phyloP scores from a whole-genome alignment of 2,329 filamentous ascomycete species.

The Talaromyces sp. region DNA sequence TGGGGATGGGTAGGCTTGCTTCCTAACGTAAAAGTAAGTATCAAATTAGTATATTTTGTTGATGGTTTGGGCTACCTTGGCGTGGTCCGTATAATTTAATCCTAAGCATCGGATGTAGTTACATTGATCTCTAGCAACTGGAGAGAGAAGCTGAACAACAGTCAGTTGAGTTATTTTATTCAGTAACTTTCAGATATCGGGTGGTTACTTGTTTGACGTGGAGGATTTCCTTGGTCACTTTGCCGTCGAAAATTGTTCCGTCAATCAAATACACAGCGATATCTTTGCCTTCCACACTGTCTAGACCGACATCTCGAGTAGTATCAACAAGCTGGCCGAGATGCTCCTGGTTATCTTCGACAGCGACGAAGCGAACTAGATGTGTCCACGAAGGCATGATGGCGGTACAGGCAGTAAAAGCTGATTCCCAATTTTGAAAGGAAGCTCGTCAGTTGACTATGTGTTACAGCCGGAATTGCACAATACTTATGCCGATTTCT shows the following conservation, averaged over 20 bases:
- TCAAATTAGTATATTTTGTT: neutral
- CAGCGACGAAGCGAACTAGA: slow-evolving; percentile 31
- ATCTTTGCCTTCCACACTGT: slow-evolving; percentile 21
- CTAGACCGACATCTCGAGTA: slow-evolving; percentile 27
- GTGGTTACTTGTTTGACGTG: slow-evolving; percentile 22
- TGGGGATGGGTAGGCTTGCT: slow-evolving; percentile 26
- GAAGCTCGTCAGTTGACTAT: too few relatives aligned
- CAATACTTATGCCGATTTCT: neutral
- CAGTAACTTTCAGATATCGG: too few relatives aligned
- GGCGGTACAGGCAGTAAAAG: neutral
- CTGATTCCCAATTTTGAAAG: too few relatives aligned
- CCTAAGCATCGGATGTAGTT: slow-evolving; percentile 32
- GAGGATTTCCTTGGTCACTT: slow-evolving; percentile 25
- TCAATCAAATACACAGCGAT: slow-evolving; percentile 27
- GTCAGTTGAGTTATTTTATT: neutral
- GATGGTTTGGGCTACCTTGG: slow-evolving; percentile 21
- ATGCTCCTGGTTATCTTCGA: slow-evolving; percentile 29
- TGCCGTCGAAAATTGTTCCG: slow-evolving; percentile 30
- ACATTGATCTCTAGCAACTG: slow-evolving; percentile 26
- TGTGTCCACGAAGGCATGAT: slow-evolving; percentile 28
- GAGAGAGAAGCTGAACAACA: slow-evolving; percentile 27
- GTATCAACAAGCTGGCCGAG: slow-evolving; percentile 31
- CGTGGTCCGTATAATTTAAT: slow-evolving; percentile 32
- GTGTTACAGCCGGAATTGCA: neutral
- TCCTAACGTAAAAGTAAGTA: slow-evolving; percentile 20